Evolutionary conservation across 2,329 filamentous ascomycete genomes (phyloP), one percentile per base, ranked within the genome.

Genomic region (Penicillium glabrum): DNA sequence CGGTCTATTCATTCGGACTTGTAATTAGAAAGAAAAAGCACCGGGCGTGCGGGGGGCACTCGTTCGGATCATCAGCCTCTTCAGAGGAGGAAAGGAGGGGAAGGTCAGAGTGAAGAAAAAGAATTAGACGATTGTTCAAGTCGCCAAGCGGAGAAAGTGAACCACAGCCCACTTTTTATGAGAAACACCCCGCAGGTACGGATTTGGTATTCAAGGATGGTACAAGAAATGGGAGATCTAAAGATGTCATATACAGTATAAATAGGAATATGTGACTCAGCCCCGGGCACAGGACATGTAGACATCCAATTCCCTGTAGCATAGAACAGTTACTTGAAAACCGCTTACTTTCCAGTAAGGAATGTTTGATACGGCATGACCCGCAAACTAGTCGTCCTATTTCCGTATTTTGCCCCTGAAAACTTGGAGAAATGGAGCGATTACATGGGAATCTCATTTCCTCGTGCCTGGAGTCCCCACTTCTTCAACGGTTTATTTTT

Each of bases 1-100:
- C 61, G 69, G 69, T 62, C 70, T 65, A 63, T 75, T 75, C 70
- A 74, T 72, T 52, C 53, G 60, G 58, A 57, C 50, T 57, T 27
- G 37, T 45, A 27, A 44, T 50, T 56, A 46, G 10, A 21, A 5
- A 3, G 7, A 46, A 43, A 39, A 46, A 51, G n/a, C 35, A 53
- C 39, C 29, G 35, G 52, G 39, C 44, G 44, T 51, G 35, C 44
- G 49, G 46, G 46, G n/a, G 54, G 46, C 47, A 19, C 35, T 33
- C 16, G 13, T 19, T 11, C 8, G 50, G 37, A 44, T 45, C 49
- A 29, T 44, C 37, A 45, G 35, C 49, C 24, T 35, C 14, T 10
- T 37, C 1, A 27, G 14, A 44, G 50, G 43, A 33, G 47, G 19
- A 24, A 39, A 21, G 35, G 37, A 23, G 44, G 16, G 46, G 27